phyloP scores from a whole-genome alignment of 139 green algal genomes.

The Chlorella vulgaris region DNA sequence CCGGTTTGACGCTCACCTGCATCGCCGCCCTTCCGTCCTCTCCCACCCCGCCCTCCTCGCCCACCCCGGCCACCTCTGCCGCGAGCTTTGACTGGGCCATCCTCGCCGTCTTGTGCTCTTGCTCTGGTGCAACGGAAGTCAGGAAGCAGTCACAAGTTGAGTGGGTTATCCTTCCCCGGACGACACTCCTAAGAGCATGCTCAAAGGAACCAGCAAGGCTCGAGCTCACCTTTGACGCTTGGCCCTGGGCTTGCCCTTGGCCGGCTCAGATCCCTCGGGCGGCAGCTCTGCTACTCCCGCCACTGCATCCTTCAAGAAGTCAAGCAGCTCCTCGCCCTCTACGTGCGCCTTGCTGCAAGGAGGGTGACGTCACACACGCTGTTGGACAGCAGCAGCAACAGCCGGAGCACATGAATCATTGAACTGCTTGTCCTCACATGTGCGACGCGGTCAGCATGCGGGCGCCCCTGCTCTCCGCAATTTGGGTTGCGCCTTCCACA shows the following conservation, averaged over 20 bases:
- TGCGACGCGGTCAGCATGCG: conserved; percentile 80
- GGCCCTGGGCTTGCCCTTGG: not conserved
- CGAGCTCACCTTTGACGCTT: conserved; percentile 32
- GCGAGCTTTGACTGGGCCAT: not conserved
- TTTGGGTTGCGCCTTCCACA: conserved; percentile 56
- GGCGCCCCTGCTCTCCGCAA: conserved; percentile 68
- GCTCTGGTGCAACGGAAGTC: not conserved
- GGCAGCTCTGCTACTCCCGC: conserved; percentile 70
- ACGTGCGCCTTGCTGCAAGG: conserved; percentile 68
- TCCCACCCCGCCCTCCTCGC: not conserved
- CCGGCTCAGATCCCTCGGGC: not conserved
- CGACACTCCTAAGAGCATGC: too few species aligned
- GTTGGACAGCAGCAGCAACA: not conserved
- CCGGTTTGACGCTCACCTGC: not conserved
- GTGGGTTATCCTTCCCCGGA: too few species aligned
- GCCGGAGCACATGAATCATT: too few species aligned
- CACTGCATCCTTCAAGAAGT: conserved; percentile 82
- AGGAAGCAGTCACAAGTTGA: too few species aligned
- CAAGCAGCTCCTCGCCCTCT: conserved; percentile 60
- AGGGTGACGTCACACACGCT: not conserved
- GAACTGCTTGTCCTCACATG: conserved; percentile 76
- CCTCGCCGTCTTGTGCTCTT: not conserved
- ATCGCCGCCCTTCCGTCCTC: not conserved
- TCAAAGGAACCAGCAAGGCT: not conserved
- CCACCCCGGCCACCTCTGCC: not conserved